Base-by-base conservation (phyloP, 805 yeast genomes). In the Wickerhamomyces pijperi region DNA sequence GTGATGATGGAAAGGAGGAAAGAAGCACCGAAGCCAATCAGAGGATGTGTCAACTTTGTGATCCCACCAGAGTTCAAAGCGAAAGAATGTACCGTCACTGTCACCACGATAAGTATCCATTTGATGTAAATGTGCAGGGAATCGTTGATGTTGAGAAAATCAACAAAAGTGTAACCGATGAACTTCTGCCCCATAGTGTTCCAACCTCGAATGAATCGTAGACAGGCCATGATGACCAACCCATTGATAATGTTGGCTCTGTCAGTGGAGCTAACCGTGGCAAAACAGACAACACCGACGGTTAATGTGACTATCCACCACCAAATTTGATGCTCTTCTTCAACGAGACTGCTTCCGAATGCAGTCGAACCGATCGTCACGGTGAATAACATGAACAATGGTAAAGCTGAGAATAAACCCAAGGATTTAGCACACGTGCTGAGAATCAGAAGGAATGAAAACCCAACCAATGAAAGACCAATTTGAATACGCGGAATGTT, bases 241-340 rank as follows among this genome's bases (percentile, higher is more conserved):
- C 23, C 23, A 9, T 21, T 21, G 23, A 21, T 7, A 9, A 21
- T 21, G 9, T 6, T 21, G 9, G 6, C 9, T 21, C 23, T 21
- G n/a, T n/a, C n/a, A n/a, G n/a, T n/a, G n/a, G n/a, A n/a, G n/a
- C n/a, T n/a, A n/a, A n/a, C n/a, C n/a, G n/a, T n/a, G n/a, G n/a
- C n/a, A n/a, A n/a, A 9, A 3, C 49, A 38, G 28, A 51, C 31
- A 9, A 45, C 34, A 0, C 50, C 38, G 4, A 50, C 17, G 32
- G 58, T 50, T 14, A 48, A 35, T 1, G 51, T 46, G 5, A 47
- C 55, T 18, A 72, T 61, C 78, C 85, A 82, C 84, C 94, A 92
- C 98, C 98, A 92, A 15, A 88, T 58, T 54, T 88, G 96, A 54
- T 92, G 94, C 54, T 92, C 98, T 56, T 92, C 98, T 53, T 92